Percentiles rank a stretch among this genome's conserved stretches.
These are phyloP conservation scores for Daldinia loculata DNA, from an alignment of 495 filamentous ascomycete genomes.

Conservation along the genomic window DNA sequence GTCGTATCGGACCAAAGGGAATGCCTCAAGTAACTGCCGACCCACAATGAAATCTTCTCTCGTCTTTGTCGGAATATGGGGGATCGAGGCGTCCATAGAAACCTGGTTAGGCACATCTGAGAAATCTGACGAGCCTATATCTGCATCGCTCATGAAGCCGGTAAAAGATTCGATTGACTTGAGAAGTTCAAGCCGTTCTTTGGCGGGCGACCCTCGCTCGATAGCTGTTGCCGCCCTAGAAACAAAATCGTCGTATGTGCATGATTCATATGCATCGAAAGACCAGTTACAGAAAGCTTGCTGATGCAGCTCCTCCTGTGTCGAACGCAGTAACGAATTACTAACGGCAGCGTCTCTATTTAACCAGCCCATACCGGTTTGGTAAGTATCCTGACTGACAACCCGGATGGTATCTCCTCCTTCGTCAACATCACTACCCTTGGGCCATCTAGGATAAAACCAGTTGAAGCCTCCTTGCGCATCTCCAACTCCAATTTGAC, in stretches of 20 bases:
- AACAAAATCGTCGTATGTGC: constrained; percentile 44
- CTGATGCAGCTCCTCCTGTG: constrained; percentile 63
- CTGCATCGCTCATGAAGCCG: constrained; percentile 60
- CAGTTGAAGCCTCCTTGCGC: constrained; percentile 87
- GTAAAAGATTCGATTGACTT: constrained; percentile 48
- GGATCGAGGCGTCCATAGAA: constrained; percentile 67
- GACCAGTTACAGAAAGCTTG: constrained; percentile 67
- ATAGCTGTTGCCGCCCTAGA: constrained; percentile 46
- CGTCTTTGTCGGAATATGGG: constrained; percentile 65
- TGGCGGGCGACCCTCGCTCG: constrained; percentile 8
- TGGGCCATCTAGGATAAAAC: constrained; percentile 81
- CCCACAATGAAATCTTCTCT: constrained; percentile 72
- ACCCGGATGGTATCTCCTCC: constrained; percentile 75
- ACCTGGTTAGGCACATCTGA: constrained; percentile 47
- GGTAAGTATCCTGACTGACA: constrained; percentile 83
- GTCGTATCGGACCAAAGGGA: constrained; percentile 39
- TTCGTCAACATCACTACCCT: constrained; percentile 70
- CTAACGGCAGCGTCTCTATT: constrained; percentile 60
- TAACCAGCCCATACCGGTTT: constrained; percentile 78
- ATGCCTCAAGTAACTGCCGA: constrained; percentile 66
- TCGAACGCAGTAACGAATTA: constrained; percentile 23
- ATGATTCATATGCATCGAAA: constrained; percentile 59
- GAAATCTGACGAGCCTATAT: constrained; percentile 50
- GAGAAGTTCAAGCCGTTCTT: constrained; percentile 40
- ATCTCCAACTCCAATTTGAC: constrained; percentile 94